These are phyloP conservation scores for Sphagnum tenellum DNA, from an alignment of 225 moss, liverwort and hornwort species.

Conservation along the genomic window DNA sequence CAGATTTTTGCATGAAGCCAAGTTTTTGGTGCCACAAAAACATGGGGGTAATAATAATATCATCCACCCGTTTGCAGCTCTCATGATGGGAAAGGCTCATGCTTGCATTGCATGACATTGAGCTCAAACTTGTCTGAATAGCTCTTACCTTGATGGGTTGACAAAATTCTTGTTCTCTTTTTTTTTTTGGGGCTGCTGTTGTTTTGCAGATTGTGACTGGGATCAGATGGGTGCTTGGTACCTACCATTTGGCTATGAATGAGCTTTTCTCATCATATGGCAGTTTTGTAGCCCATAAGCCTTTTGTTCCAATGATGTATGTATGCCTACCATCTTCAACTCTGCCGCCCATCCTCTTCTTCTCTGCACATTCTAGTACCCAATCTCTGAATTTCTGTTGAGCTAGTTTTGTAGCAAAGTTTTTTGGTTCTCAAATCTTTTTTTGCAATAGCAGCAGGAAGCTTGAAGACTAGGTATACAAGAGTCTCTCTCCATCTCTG, in stretches of 20 bases:
- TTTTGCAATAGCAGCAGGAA: background rate
- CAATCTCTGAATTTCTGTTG: background rate
- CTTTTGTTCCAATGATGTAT: slow-evolving; percentile 70
- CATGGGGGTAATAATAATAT: too few species aligned
- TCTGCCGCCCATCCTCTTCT: too few species aligned
- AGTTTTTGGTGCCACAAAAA: too few species aligned
- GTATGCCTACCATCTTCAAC: background rate
- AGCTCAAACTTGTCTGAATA: too few species aligned
- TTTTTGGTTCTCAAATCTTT: background rate
- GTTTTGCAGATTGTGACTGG: slow-evolving; percentile 19
- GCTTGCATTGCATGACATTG: too few species aligned
- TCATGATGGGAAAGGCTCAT: too few species aligned
- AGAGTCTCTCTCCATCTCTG: background rate
- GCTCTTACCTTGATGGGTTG: too few species aligned
- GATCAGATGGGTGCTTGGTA: slow-evolving; percentile 30
- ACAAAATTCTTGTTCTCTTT: too few species aligned
- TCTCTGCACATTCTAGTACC: too few species aligned
- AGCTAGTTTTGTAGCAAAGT: background rate
- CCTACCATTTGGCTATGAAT: slow-evolving; percentile 66
- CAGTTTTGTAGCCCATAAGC: slow-evolving; percentile 61
- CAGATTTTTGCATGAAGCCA: too few species aligned
- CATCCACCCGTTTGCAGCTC: too few species aligned
- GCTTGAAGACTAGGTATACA: background rate
- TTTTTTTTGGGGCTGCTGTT: too few species aligned
- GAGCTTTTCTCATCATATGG: slow-evolving; percentile 68